Evolutionary conservation across 805 yeast genomes (phyloP), one percentile per base, ranked within the genome.

Genomic region (Metschnikowia bowlesiae): DNA sequence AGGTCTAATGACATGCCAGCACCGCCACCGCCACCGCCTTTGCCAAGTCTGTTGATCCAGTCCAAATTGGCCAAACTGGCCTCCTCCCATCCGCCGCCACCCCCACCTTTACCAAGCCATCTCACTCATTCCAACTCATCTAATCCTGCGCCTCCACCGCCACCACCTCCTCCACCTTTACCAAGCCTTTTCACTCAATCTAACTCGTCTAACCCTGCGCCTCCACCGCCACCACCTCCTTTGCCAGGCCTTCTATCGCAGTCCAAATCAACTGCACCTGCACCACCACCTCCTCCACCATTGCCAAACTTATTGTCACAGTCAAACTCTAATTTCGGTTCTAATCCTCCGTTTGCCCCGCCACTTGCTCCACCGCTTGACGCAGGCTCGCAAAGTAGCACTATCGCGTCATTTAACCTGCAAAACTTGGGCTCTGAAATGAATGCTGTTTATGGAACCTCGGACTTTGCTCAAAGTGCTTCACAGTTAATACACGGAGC

Each of bases 141-240:
- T 8, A n/a, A 6, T 33, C 43, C 51, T 6, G 8, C 40, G 2
- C 44, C 54, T 33, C 36, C 59, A 3, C 64, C 60, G 26, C 64
- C 64, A 16, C 59, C 60, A 6, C 57, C 61, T 6, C 57, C 60
- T 8, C 55, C 60, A 7, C 58, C 62, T n/a, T 51, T 55, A 6
- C 62, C 61, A 8, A 53, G 36, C 26, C 47, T 39, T 11, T 31
- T 36, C 8, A 14, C 37, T 2, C 14, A 28, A 14, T 5, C 45
- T 26, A 34, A 34, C 33, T 28, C 9, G 8, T 26, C 36, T 6
- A 16, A 4, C 16, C 4, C 10, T 16, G 53, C 57, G 3, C 63
- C 60, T 29, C 63, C 64, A 16, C 57, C 60, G 26, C 64, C 64
- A 16, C 59, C 60, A 6, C 57, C 61, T 6, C 57, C 60, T n/a